phyloP scores from a whole-genome alignment of 106 monocot species.

The Dendrobium huoshanense region DNA sequence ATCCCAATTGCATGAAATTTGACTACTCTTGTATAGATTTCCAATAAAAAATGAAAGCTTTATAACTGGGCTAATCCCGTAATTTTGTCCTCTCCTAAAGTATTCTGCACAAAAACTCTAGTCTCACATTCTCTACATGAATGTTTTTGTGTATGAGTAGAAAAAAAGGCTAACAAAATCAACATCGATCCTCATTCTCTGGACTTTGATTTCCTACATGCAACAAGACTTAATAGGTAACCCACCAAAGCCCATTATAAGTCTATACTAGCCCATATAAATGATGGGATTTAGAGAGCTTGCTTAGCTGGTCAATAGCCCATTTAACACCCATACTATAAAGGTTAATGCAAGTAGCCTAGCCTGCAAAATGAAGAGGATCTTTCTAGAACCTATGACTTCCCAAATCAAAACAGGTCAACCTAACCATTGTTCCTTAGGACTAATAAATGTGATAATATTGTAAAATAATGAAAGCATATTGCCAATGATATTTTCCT shows the following conservation, averaged over 20 bases:
- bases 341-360: not conserved
- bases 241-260: not conserved
- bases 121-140: too few relatives aligned
- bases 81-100: too few relatives aligned
- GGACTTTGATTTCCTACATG: too few relatives aligned
- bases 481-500: not conserved
- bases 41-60: too few relatives aligned
- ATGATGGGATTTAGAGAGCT: not conserved
- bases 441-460: not conserved
- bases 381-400: not conserved
- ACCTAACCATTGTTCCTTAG: not conserved
- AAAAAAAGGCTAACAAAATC: too few relatives aligned
- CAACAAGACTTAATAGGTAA: not conserved
- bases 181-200: too few relatives aligned
- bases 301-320: not conserved
- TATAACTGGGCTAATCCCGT: too few relatives aligned
- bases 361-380: not conserved
- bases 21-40: too few relatives aligned
- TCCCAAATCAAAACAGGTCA: not conserved
- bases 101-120: too few relatives aligned
- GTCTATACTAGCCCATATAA: not conserved
- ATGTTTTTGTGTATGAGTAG: too few relatives aligned
- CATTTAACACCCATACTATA: not conserved
- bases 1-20: too few relatives aligned
- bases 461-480: not conserved